These are phyloP conservation scores for Fusarium armeniacum DNA, from an alignment of 2,329 filamentous ascomycete species.

Conservation along the genomic window DNA sequence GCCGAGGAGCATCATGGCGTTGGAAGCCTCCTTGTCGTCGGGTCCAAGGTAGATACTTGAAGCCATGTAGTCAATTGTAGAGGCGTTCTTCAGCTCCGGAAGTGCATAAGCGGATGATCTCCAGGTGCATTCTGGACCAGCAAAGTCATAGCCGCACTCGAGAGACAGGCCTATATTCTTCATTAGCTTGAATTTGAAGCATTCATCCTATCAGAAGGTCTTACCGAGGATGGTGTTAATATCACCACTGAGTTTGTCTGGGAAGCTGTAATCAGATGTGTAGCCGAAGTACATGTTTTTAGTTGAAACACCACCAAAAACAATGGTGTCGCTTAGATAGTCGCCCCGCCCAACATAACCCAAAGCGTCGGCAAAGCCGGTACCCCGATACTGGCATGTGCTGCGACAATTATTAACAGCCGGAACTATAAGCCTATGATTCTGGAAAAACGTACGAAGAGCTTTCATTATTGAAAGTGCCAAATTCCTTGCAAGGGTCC, in stretches of 20 bases:
- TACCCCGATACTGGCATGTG: background rate
- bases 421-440: fast-evolving
- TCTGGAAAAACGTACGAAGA: background rate
- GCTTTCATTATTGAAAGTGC: background rate
- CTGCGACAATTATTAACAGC: background rate
- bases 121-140: conserved; percentile 4
- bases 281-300: conserved; percentile 19
- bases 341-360: background rate
- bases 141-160: background rate
- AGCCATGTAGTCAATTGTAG: conserved; percentile 9
- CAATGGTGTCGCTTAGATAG: background rate
- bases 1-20: conserved; percentile 9
- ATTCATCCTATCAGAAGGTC: fast-evolving
- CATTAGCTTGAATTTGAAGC: fast-evolving
- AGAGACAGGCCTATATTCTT: background rate
- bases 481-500: background rate
- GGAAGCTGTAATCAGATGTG: background rate
- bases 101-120: background rate
- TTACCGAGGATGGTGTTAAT: background rate
- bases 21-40: background rate
- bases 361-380: conserved; percentile 1
- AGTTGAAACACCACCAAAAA: background rate
- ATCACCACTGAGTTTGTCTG: background rate
- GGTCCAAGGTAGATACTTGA: conserved; percentile 8
- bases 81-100: conserved; percentile 9